phyloP scores from a whole-genome alignment of 495 filamentous ascomycete species.

The Daldinia childiae region DNA sequence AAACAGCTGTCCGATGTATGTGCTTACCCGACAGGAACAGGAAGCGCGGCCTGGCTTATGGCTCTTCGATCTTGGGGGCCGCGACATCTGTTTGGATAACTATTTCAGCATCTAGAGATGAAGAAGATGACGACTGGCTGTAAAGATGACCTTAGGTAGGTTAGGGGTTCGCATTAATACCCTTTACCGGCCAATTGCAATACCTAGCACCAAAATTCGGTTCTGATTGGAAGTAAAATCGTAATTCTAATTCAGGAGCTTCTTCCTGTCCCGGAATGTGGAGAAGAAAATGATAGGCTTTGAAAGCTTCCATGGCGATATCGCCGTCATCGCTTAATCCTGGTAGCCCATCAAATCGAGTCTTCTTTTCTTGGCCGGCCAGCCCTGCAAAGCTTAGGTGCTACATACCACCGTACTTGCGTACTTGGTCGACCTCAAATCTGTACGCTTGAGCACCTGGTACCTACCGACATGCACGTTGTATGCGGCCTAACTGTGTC shows the following conservation, averaged over 20 bases:
- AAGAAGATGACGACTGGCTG: conserved; percentile 25
- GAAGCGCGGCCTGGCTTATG: conserved; percentile 41
- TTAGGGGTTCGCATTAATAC: conserved; percentile 31
- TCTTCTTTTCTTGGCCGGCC: conserved; percentile 31
- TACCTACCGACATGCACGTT: conserved; percentile 43
- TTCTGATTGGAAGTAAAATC: conserved; percentile 43
- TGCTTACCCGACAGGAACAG: conserved; percentile 50
- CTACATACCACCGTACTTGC: conserved; percentile 16
- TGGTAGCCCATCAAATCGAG: conserved; percentile 35
- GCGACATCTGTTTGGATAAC: conserved; percentile 29
- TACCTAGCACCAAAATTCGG: conserved; percentile 13
- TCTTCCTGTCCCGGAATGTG: conserved; percentile 45
- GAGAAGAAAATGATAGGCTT: conserved; percentile 43
- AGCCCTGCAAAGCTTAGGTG: conserved; percentile 30
- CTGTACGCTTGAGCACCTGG: conserved; percentile 15
- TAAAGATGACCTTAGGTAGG: conserved; percentile 2
- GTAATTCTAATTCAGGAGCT: conserved; percentile 31
- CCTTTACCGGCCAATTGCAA: conserved; percentile 39
- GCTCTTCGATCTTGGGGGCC: conserved; percentile 34
- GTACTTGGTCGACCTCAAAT: conserved; percentile 15
- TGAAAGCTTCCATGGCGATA: conserved; percentile 27
- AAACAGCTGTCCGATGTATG: conserved; percentile 41
- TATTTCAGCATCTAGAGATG: conserved; percentile 20
- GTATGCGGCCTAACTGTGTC: conserved; percentile 47
- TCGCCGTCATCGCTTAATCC: conserved; percentile 36